These are phyloP conservation scores for Silene noctiflora DNA, from an alignment of 179 eudicot genomes.

Conservation along the genomic window DNA sequence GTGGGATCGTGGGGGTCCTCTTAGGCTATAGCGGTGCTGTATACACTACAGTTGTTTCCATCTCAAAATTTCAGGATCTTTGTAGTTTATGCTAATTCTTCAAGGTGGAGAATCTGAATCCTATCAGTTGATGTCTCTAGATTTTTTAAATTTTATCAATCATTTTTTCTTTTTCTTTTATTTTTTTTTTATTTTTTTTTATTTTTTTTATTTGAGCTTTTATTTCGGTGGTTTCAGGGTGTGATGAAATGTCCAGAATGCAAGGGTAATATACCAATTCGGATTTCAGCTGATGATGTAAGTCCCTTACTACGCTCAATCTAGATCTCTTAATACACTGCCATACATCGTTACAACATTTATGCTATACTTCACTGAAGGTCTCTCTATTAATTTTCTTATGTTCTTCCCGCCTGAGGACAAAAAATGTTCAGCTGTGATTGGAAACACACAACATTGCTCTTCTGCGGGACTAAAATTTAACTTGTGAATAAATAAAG, in stretches of 20 bases:
- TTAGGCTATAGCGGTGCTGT: neutral
- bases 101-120: neutral
- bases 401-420: too few species aligned
- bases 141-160: neutral
- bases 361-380: constrained; percentile 5
- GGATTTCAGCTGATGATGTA: constrained; percentile 92
- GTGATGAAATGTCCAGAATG: constrained; percentile 88
- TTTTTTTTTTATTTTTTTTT: too few species aligned
- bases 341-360: constrained; percentile 2
- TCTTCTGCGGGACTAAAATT: too few species aligned
- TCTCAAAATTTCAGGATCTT: neutral
- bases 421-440: too few species aligned
- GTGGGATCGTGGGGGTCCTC: too few species aligned
- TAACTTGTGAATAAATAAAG: too few species aligned
- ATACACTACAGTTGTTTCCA: neutral
- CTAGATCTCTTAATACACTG: neutral
- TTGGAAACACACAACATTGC: too few species aligned
- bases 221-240: constrained; percentile 55
- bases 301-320: constrained; percentile 30
- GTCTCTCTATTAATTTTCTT: neutral
- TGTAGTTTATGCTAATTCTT: neutral
- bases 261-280: constrained; percentile 62
- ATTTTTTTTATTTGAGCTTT: neutral
- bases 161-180: too few species aligned
- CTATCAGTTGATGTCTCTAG: neutral